phyloP scores from a whole-genome alignment of 164 flowering plant genomes.

The Protea cynaroides region DNA sequence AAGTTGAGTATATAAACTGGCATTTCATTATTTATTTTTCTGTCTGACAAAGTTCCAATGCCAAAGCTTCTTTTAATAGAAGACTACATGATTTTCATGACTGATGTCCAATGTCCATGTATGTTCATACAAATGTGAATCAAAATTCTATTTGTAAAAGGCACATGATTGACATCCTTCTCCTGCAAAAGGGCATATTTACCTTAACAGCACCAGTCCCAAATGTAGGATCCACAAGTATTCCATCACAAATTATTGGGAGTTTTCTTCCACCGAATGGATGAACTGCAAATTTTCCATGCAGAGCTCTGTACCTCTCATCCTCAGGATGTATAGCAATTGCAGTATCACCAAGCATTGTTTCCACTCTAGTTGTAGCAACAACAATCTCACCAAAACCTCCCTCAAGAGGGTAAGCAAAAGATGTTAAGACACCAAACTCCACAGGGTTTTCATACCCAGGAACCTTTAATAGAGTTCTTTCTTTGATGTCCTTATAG shows the following conservation, averaged over 20 bases:
- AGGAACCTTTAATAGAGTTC: conserved; percentile 69
- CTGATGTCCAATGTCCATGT: no score
- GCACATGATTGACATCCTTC: background rate
- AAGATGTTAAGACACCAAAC: conserved; percentile 91
- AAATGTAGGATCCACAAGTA: conserved; percentile 79
- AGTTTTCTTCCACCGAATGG: conserved; percentile 90
- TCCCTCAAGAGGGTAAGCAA: conserved; percentile 91
- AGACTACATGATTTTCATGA: no score
- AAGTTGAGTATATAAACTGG: no score
- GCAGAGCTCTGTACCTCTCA: conserved; percentile 61
- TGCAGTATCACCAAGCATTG: conserved; percentile 98
- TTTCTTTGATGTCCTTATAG: conserved; percentile 70
- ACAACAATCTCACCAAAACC: conserved; percentile 77
- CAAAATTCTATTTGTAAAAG: background rate
- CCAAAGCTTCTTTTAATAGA: no score
- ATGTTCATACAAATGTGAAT: background rate
- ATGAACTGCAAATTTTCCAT: conserved; percentile 85
- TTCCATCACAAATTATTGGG: conserved; percentile 76
- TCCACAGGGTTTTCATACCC: conserved; percentile 77
- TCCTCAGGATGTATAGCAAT: conserved; percentile 93
- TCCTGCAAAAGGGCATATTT: background rate
- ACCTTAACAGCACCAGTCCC: conserved; percentile 99
- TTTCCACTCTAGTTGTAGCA: conserved; percentile 96
- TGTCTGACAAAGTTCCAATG: no score
- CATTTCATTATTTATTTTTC: no score